Percentiles rank a stretch among this genome's conserved stretches.
These are phyloP conservation scores for Pythium rishiriense DNA, from an alignment of 352 stramenopile genomes.

Conservation along the genomic window DNA sequence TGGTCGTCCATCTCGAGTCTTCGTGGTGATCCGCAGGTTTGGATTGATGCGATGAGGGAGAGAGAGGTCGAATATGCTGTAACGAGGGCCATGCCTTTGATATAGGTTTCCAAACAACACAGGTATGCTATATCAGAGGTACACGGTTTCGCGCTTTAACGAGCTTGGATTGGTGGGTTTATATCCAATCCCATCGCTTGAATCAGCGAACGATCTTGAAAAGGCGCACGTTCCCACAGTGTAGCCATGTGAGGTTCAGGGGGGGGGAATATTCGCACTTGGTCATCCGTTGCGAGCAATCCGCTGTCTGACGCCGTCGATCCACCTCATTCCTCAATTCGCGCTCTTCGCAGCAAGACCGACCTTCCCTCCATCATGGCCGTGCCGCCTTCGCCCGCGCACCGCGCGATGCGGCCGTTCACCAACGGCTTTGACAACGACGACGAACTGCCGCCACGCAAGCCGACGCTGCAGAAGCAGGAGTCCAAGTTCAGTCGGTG, in stretches of 20 bases:
- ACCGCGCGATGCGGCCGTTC: conserved; percentile 12
- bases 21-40: background rate
- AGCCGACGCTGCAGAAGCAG: conserved; percentile 16
- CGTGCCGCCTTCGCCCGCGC: conserved; percentile 18
- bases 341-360: conserved; percentile 1
- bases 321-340: conserved; percentile 19
- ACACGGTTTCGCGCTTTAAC: background rate
- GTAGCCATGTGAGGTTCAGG: background rate
- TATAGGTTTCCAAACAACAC: background rate
- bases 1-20: conserved; percentile 46
- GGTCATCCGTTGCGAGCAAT: no score
- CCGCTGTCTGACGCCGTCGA: no score
- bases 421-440: conserved; percentile 20
- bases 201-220: conserved; percentile 27
- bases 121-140: background rate
- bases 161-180: background rate
- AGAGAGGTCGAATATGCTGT: background rate
- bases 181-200: conserved; percentile 4
- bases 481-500: conserved; percentile 24
- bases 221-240: conserved; percentile 3
- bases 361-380: conserved; percentile 9
- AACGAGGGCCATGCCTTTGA: background rate
- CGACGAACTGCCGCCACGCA: conserved; percentile 14
- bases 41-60: background rate
- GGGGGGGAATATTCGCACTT: conserved; percentile 5